A percentile compares a stretch with the other conserved stretches of the same genome.
Conservation (phyloP, 2,329 filamentous ascomycete species). For the Pleomassaria siparia region DNA sequence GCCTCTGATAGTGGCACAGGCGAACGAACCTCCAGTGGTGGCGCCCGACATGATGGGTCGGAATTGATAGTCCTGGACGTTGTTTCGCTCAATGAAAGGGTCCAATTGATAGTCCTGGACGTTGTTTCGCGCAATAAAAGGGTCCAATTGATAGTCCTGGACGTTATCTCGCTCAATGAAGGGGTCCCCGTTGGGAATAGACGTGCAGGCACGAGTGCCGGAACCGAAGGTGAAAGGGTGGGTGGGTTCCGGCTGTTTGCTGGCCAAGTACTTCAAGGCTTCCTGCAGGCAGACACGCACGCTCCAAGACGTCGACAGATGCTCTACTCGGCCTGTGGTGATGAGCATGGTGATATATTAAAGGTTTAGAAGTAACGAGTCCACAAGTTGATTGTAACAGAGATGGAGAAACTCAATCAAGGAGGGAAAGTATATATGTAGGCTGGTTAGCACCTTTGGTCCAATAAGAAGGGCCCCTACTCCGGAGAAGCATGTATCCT, state of each 20-base stretch:
- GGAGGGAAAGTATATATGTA: too few species aligned
- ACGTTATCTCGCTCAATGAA: constrained; percentile 6
- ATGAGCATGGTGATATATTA: constrained; percentile 1
- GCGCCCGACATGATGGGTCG: constrained; percentile 2
- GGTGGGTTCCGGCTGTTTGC: not conserved
- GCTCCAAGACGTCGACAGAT: constrained; percentile 1
- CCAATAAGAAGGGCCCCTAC: too few species aligned
- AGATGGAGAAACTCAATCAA: too few species aligned
- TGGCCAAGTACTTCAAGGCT: constrained; percentile 7
- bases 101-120: constrained; percentile 13
- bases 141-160: constrained; percentile 11
- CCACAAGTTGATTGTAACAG: too few species aligned
- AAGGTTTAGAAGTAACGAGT: too few species aligned
- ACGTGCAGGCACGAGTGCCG: not conserved
- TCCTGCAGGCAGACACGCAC: constrained; percentile 4
- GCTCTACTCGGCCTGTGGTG: constrained; percentile 1
- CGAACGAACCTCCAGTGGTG: not conserved
- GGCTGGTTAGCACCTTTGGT: too few species aligned
- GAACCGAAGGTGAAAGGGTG: not conserved
- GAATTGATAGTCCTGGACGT: constrained; percentile 11
- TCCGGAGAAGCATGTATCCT: too few species aligned
- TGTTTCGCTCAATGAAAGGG: constrained; percentile 4
- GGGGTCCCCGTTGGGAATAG: too few species aligned
- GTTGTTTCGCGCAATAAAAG: constrained; percentile 4
- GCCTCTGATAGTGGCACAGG: not conserved